Evolutionary conservation across 805 yeast species (phyloP).

Genomic region (Lipomyces mesembrius): DNA sequence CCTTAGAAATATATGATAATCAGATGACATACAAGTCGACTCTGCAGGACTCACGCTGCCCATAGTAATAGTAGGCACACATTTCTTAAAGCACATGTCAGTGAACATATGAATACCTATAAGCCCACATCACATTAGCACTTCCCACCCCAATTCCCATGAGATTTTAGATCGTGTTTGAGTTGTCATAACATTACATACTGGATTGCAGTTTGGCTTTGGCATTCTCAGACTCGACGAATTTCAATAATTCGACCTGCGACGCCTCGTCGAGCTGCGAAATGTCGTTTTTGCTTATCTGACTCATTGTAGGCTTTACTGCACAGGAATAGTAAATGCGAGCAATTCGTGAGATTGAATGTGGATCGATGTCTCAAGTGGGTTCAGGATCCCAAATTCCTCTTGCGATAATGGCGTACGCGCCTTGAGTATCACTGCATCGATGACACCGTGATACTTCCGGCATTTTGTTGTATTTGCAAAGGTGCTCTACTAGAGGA

Average conservation of each 20-base stretch:
- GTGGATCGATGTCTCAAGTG: too few relatives aligned
- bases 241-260: constrained; percentile 72
- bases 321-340: too few relatives aligned
- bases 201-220: constrained; percentile 83
- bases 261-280: constrained; percentile 66
- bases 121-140: constrained; percentile 10
- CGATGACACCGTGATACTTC: too few relatives aligned
- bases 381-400: too few relatives aligned
- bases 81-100: constrained; percentile 86
- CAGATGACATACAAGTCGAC: constrained; percentile 58
- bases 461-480: too few relatives aligned
- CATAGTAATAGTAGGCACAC: constrained; percentile 56
- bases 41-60: constrained; percentile 60
- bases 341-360: too few relatives aligned
- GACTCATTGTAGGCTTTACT: neutral
- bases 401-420: too few relatives aligned
- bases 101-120: constrained; percentile 80
- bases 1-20: neutral
- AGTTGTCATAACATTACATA: constrained; percentile 25
- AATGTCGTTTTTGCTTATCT: constrained; percentile 43
- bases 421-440: too few relatives aligned
- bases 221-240: constrained; percentile 81
- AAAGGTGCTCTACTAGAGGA: too few relatives aligned
- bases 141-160: neutral
- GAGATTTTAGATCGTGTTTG: neutral